Percentiles rank a stretch among this genome's conserved stretches.
phyloP scores from a whole-genome alignment of 306 rosid genomes.

The Citrullus amarus region DNA sequence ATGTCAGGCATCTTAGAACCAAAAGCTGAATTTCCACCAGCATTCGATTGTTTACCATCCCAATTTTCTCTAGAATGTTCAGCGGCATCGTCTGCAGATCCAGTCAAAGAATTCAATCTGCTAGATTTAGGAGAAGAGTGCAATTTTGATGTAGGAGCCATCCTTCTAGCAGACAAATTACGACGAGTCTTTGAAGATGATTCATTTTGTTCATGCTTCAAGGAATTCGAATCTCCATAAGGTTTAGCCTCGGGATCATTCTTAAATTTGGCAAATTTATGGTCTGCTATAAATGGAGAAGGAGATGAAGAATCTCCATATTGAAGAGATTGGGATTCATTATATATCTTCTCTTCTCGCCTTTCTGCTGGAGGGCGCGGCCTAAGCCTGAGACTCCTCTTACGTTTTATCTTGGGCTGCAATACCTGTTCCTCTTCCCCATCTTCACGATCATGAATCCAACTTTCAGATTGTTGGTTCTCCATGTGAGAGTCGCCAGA shows the following conservation, averaged over 20 bases:
- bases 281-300: slow-evolving; percentile 39
- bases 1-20: slow-evolving; percentile 62
- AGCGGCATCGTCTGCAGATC: slow-evolving; percentile 45
- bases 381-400: slow-evolving; percentile 81
- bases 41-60: slow-evolving; percentile 52
- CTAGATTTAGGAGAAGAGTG: slow-evolving; percentile 64
- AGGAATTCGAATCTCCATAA: slow-evolving; percentile 35
- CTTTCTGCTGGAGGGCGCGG: slow-evolving; percentile 68
- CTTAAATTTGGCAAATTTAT: slow-evolving; percentile 41
- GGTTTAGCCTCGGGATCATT: slow-evolving; percentile 46
- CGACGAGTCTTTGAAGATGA: slow-evolving; percentile 47
- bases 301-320: slow-evolving; percentile 51
- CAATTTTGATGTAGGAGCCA: slow-evolving; percentile 44
- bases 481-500: slow-evolving; percentile 93
- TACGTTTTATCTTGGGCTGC: slow-evolving; percentile 85
- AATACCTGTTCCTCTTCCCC: slow-evolving; percentile 90
- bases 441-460: slow-evolving; percentile 89
- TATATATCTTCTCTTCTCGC: slow-evolving; percentile 60
- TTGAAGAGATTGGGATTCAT: slow-evolving; percentile 47
- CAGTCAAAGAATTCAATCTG: slow-evolving; percentile 43
- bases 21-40: slow-evolving; percentile 39
- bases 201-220: slow-evolving; percentile 57
- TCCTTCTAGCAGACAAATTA: slow-evolving; percentile 52
- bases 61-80: slow-evolving; percentile 53
- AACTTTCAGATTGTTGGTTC: slow-evolving; percentile 84